Evolutionary conservation across 495 filamentous ascomycete genomes (phyloP), one percentile per base, ranked within the genome.

Genomic region (Penicillium crystallinum): DNA sequence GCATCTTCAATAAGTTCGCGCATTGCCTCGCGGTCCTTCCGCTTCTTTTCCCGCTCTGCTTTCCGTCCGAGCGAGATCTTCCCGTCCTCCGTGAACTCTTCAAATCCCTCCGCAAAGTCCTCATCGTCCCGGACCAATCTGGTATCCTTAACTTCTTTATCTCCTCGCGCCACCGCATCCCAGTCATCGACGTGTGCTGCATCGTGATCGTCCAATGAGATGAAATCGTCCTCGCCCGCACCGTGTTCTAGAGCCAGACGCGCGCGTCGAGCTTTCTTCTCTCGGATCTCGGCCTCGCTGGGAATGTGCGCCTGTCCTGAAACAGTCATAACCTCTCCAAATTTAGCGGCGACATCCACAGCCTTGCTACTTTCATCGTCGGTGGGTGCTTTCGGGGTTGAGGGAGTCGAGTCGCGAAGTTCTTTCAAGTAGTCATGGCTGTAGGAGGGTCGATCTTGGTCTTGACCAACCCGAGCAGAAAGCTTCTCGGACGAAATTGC

Each of bases 71-170:
- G 77, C 2, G 88, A 78, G 10, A 96, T 81, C 25, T 80, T 80
- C 14, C 86, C 90, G 63, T 96, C 92, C 17, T 91, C 86, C 14
- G 92, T 86, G 56, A 88, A 96, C 52, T 96, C 90, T 46, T 95
- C 91, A 64, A 95, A 96, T 3, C 91, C 91, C 71, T 98, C 93
- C 27, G 84, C 86, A n/a, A 97, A 81, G 62, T 96, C 89, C 62
- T 97, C 93, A 61, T 97, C 92, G 46, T 96, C 91, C 22, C 78
- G 77, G 4, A 89, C 78, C 8, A 97, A 78, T n/a, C 93, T 77
- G 8, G 85, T 87, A 46, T 91, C 83, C 34, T 47, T 50, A 3
- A 71, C 62, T 22, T 55, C 42, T 78, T 83, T 61, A 65, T 73
- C 64, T 55, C 70, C 54, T 39, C 51, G 48, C 1, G 74, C 45